phyloP scores from a whole-genome alignment of 192 early-diverging fungal genomes.

The Jimgerdemannia flammicorona region DNA sequence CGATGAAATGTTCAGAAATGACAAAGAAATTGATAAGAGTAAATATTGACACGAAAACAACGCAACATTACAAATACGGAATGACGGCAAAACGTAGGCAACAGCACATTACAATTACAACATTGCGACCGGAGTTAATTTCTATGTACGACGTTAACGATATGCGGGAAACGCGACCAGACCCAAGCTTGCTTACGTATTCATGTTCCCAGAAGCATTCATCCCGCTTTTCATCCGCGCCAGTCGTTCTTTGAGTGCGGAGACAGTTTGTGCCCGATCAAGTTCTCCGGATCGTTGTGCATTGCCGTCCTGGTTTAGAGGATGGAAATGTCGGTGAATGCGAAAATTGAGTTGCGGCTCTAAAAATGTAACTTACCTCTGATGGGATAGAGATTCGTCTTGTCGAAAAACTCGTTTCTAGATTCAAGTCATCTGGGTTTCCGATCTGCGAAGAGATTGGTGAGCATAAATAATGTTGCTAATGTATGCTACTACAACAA shows the following conservation, averaged over 20 bases:
- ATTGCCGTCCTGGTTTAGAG: constrained; percentile 18
- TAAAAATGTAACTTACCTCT: background rate
- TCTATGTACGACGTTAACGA: too few species aligned
- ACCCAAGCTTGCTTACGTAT: background rate
- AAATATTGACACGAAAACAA: too few species aligned
- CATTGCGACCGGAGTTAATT: too few species aligned
- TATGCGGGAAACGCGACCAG: too few species aligned
- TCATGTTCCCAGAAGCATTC: background rate
- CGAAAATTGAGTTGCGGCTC: background rate
- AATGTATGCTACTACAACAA: background rate
- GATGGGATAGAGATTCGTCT: constrained; percentile 1
- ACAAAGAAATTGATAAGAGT: too few species aligned
- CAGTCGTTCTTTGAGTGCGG: constrained; percentile 60
- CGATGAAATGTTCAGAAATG: too few species aligned
- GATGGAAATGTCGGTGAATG: background rate
- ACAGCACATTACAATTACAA: too few species aligned
- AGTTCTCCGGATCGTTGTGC: constrained; percentile 11
- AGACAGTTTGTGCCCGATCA: constrained; percentile 57
- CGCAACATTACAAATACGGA: too few species aligned
- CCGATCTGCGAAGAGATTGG: background rate
- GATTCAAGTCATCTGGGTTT: constrained; percentile 2
- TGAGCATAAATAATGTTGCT: too few species aligned
- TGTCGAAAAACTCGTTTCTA: background rate
- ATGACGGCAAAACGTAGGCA: too few species aligned
- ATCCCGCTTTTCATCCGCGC: constrained; percentile 51